Base-by-base conservation (phyloP, 352 stramenopile genomes). In the Phytopythium sindhum region DNA sequence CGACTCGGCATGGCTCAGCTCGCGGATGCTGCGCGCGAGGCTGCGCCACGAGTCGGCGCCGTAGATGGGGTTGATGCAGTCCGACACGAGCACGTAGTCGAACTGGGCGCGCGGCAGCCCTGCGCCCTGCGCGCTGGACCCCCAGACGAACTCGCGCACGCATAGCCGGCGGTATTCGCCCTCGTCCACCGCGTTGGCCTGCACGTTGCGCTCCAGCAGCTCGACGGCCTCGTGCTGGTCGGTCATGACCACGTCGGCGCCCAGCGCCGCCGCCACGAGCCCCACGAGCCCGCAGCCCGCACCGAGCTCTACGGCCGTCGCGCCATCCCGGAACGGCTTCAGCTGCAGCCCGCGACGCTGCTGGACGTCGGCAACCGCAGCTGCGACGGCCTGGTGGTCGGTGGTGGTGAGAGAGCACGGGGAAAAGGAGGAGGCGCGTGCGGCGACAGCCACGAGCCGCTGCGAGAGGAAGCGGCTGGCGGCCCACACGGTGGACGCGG, bases 41-140 rank as follows among this genome's bases (percentile, higher is more conserved):
- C 90, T 84, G 24, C 84, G 70, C 86, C 86, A 95, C 45, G 84
- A 93, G 31, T 93, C 77, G 59, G 73, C 66, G 44, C 84, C 86
- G 68, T 95, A 95, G 61, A 95, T 92, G 54, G 86, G 84, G 52
- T 95, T 95, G 62, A 95, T 93, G 60, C 86, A 95, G 64, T 95
- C 86, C 5, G 86, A 95, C 24, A 93, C 67, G 53, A 95, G 67
- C 57, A 95, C 84, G 70, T 82, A 91, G 62, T 76, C 62, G 57
- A 72, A 90, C 28, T 63, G 75, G 17, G 41, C 19, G 29, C 54
- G 69, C 39, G 65, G 67, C 12, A 86, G 68, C 8, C 61, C 35
- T 9, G 50, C 44, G n/a, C 39, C 24, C 23, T 71, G 60, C 2
- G 74, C 78, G 24, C 2, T 4, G 14, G 14, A 1, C 39, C 82